A percentile compares a stretch with the other conserved stretches of the same genome.
These are phyloP conservation scores for Amanita jacksonii DNA, from an alignment of 768 basidiomycete species.

Conservation along the genomic window DNA sequence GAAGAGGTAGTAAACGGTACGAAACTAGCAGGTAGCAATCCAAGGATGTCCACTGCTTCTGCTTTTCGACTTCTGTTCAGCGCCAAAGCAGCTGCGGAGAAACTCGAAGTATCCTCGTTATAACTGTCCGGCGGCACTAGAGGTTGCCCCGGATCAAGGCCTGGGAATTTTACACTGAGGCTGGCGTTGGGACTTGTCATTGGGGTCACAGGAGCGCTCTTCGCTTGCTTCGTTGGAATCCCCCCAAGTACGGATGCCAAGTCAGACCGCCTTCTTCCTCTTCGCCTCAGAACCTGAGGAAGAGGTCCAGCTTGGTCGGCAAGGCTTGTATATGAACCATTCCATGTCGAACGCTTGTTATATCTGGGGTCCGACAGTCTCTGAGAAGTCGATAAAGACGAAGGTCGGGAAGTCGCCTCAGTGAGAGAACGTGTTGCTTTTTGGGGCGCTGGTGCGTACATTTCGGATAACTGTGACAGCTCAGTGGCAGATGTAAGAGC, in stretches of 20 bases:
- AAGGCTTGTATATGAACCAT: slow-evolving; percentile 50
- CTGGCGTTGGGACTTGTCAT: slow-evolving; percentile 5
- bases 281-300: slow-evolving; percentile 30
- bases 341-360: slow-evolving; percentile 68
- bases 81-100: slow-evolving; percentile 54
- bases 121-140: slow-evolving; percentile 18
- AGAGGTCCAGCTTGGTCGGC: slow-evolving; percentile 39
- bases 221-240: slow-evolving; percentile 16
- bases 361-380: slow-evolving; percentile 19
- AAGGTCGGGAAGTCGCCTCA: slow-evolving; percentile 26
- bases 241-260: slow-evolving; percentile 35
- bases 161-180: slow-evolving; percentile 8
- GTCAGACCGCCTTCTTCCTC: slow-evolving; percentile 48
- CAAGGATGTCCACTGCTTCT: slow-evolving; percentile 42
- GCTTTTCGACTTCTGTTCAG: slow-evolving; percentile 45
- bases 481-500: slow-evolving; percentile 66
- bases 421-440: slow-evolving; percentile 24
- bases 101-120: slow-evolving; percentile 23
- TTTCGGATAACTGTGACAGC: slow-evolving; percentile 72
- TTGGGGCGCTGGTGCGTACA: slow-evolving; percentile 77
- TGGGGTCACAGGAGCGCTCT: slow-evolving; percentile 30
- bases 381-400: slow-evolving; percentile 27
- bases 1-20: slow-evolving; percentile 28
- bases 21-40: slow-evolving; percentile 10
- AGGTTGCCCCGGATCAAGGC: slow-evolving; percentile 23